phyloP scores from a whole-genome alignment of 441 rosid genomes.

The Viola pubescens region DNA sequence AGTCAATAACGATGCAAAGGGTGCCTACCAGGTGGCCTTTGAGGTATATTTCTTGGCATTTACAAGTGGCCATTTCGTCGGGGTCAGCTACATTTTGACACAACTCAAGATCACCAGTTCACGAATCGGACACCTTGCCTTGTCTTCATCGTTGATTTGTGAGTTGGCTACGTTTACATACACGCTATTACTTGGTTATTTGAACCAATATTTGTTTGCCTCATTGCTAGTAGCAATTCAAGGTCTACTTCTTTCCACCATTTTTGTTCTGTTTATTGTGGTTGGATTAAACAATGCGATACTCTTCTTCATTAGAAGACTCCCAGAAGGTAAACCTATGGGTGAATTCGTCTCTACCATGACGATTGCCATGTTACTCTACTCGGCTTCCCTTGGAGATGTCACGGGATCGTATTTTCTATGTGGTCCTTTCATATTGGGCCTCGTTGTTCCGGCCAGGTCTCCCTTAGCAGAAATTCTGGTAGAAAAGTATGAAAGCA shows the following conservation, averaged over 20 bases:
- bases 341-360: conserved; percentile 13
- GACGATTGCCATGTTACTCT: conserved; percentile 6
- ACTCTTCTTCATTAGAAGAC: conserved; percentile 20
- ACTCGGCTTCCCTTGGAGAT: conserved; percentile 13
- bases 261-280: not conserved
- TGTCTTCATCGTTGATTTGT: conserved; percentile 24
- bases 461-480: conserved; percentile 1
- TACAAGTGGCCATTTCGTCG: not conserved
- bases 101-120: conserved; percentile 33
- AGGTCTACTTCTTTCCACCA: not conserved
- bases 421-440: conserved; percentile 23
- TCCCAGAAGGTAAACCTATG: conserved; percentile 28
- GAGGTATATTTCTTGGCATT: not conserved
- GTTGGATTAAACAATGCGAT: conserved; percentile 8
- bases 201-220: not conserved
- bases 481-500: conserved; percentile 22
- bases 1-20: not conserved
- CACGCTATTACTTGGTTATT: not conserved
- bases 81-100: conserved; percentile 9
- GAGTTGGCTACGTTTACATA: conserved; percentile 9
- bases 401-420: conserved; percentile 12
- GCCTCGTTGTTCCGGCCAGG: conserved; percentile 27
- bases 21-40: too few species aligned
- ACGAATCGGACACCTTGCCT: conserved; percentile 27
- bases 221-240: not conserved